A percentile compares a stretch with the other conserved stretches of the same genome.
Conservation (phyloP, 2,329 filamentous ascomycete species). For the Fusarium drepaniforme region DNA sequence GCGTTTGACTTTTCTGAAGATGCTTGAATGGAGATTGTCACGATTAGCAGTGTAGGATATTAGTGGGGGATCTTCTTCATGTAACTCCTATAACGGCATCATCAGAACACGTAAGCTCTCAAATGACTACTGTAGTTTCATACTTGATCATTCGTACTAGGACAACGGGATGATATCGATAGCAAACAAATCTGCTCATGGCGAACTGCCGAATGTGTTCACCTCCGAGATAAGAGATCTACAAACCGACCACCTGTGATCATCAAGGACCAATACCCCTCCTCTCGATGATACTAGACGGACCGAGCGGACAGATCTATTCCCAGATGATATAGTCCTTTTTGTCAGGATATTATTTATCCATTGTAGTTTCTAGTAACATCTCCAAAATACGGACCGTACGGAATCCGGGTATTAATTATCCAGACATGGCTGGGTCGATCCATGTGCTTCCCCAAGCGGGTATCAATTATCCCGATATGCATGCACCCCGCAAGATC, state of each 20-base stretch:
- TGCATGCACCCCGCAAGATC: not conserved
- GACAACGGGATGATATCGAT: not conserved
- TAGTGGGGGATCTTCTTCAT: not conserved
- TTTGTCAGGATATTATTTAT: not conserved
- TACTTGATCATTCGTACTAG: not conserved
- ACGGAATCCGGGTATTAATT: slow-evolving; percentile 2
- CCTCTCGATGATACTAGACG: not conserved
- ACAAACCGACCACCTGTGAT: too few relatives aligned
- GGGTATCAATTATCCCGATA: slow-evolving; percentile 17
- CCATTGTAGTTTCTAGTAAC: not conserved
- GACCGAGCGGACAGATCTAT: not conserved
- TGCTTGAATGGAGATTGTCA: not conserved
- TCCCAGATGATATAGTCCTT: not conserved
- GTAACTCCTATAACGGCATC: not conserved
- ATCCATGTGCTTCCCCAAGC: not conserved
- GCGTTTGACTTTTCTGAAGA: slow-evolving; percentile 27
- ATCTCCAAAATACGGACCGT: not conserved
- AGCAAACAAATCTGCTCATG: not conserved
- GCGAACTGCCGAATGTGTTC: not conserved
- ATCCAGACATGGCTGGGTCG: not conserved
- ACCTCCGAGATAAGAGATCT: not conserved
- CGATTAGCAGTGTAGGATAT: too few relatives aligned
- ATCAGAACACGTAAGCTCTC: not conserved
- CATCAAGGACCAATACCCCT: too few relatives aligned
- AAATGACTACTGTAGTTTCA: not conserved